These are phyloP conservation scores for Aspergillus thermomutatus DNA, from an alignment of 2,329 filamentous ascomycete species.

Conservation along the genomic window DNA sequence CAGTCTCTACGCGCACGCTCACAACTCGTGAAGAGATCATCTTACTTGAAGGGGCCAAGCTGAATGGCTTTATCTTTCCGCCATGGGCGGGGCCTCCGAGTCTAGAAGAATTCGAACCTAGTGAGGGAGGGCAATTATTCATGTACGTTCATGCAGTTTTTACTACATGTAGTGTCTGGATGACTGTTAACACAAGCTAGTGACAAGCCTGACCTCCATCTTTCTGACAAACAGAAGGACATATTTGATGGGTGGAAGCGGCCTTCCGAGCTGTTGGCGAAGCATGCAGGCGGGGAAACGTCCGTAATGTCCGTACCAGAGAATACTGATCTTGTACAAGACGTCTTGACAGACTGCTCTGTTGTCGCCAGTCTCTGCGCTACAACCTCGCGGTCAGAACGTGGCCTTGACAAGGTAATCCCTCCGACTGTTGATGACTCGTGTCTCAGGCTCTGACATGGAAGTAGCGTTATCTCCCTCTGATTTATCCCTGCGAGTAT, in stretches of 20 bases:
- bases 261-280: constrained; percentile 63
- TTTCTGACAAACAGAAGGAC: constrained; percentile 70
- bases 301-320: constrained; percentile 57
- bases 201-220: constrained; percentile 64
- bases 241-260: constrained; percentile 85
- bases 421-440: background rate
- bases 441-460: constrained; percentile 5
- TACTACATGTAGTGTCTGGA: constrained; percentile 12
- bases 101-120: constrained; percentile 58
- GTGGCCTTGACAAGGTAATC: constrained; percentile 64
- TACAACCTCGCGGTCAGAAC: constrained; percentile 65
- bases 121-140: constrained; percentile 54
- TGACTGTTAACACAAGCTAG: constrained; percentile 42
- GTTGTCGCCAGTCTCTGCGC: constrained; percentile 94
- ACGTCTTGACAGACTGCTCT: constrained; percentile 93
- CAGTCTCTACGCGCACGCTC: constrained; percentile 56
- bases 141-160: constrained; percentile 47
- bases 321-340: constrained; percentile 82
- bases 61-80: constrained; percentile 80
- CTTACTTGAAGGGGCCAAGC: constrained; percentile 69
- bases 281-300: constrained; percentile 25
- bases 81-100: constrained; percentile 71
- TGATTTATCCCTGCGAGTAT: constrained; percentile 73
- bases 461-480: constrained; percentile 62
- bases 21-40: constrained; percentile 73